Evolutionary conservation across 2,329 filamentous ascomycete genomes (phyloP).

Genomic region (Calonectria crousiana): DNA sequence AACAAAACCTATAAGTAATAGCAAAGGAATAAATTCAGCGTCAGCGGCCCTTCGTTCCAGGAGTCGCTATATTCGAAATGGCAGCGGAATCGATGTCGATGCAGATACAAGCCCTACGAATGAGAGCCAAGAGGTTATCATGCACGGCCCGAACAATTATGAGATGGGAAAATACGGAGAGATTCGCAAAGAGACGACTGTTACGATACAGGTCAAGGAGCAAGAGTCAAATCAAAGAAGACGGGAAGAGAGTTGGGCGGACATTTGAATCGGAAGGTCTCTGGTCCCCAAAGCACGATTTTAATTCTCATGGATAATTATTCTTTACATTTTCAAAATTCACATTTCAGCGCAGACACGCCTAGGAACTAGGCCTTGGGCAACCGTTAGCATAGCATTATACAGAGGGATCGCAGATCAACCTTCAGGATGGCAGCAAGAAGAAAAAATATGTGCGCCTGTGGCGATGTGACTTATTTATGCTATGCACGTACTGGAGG

Average conservation of each 20-base stretch:
- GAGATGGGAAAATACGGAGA: slow-evolving; percentile 14
- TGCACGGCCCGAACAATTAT: neutral
- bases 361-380: no score
- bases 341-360: no score
- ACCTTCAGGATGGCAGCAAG: no score
- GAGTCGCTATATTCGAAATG: slow-evolving; percentile 13
- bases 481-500: no score
- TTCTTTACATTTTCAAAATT: neutral
- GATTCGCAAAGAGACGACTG: slow-evolving; percentile 16
- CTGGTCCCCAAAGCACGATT: neutral
- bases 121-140: slow-evolving; percentile 11
- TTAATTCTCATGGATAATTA: neutral
- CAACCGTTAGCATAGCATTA: no score
- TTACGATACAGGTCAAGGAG: slow-evolving; percentile 11
- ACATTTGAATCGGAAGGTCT: neutral
- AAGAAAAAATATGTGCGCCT: no score
- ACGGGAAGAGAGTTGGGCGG: slow-evolving; percentile 12
- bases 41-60: slow-evolving; percentile 13
- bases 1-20: slow-evolving; percentile 3
- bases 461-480: no score
- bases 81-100: slow-evolving; percentile 16
- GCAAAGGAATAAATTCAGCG: slow-evolving; percentile 7
- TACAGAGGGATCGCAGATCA: no score
- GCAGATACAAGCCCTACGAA: neutral
- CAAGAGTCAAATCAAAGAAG: neutral